phyloP scores from a whole-genome alignment of 2,329 filamentous ascomycete genomes.

The Westerdykella sp. region DNA sequence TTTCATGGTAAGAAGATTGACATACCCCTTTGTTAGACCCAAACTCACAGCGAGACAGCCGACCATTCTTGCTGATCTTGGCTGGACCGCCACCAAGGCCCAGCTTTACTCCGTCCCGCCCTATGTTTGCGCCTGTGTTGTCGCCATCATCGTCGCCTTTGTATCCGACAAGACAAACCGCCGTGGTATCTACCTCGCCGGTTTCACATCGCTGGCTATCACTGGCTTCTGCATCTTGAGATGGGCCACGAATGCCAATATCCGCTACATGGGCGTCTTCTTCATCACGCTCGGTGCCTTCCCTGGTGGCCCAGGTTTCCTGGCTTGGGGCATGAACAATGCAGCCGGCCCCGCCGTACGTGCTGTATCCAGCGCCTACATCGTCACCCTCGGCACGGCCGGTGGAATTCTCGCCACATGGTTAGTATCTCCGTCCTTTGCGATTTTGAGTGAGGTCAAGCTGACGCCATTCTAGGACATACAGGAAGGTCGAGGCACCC shows the following conservation, averaged over 20 bases:
- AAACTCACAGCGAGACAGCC: slow-evolving; percentile 20
- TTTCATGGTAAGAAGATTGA: slow-evolving; percentile 28
- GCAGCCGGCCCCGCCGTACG: slow-evolving; percentile 51
- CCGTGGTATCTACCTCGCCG: slow-evolving; percentile 34
- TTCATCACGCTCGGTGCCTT: slow-evolving; percentile 53
- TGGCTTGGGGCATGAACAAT: slow-evolving; percentile 56
- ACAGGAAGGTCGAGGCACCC: slow-evolving; percentile 51
- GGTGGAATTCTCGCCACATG: slow-evolving; percentile 54
- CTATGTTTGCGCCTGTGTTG: slow-evolving; percentile 33
- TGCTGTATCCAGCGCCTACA: slow-evolving; percentile 51
- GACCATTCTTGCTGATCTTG: slow-evolving; percentile 34
- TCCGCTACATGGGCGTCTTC: slow-evolving; percentile 51
- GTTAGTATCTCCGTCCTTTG: slow-evolving; percentile 14
- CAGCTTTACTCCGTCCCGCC: slow-evolving; percentile 38
- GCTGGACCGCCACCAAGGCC: slow-evolving; percentile 34
- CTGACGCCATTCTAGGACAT: slow-evolving; percentile 54
- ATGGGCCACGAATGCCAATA: slow-evolving; percentile 52
- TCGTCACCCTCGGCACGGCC: slow-evolving; percentile 61
- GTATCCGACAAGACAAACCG: slow-evolving; percentile 34
- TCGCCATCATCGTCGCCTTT: slow-evolving; percentile 34
- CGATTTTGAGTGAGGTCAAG: slow-evolving; percentile 51
- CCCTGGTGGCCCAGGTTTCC: slow-evolving; percentile 53
- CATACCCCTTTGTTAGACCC: neutral
- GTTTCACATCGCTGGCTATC: slow-evolving; percentile 39
- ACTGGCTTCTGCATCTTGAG: slow-evolving; percentile 50